These are phyloP conservation scores for Mycena albidolilacea DNA, from an alignment of 768 basidiomycete genomes.

Conservation along the genomic window DNA sequence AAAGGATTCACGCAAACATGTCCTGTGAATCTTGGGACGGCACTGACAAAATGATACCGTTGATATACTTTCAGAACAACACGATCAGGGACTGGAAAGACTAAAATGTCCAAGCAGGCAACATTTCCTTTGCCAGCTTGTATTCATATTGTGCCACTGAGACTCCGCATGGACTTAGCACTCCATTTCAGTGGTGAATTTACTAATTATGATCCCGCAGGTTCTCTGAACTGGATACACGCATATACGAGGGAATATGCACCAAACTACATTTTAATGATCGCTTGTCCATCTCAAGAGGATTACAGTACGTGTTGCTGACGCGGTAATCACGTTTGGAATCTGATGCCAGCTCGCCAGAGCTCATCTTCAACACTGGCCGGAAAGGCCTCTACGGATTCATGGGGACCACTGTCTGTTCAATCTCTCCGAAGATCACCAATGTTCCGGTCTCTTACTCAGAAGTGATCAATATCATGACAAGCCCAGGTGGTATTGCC, in stretches of 20 bases:
- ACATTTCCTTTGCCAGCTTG: background rate
- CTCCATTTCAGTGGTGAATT: too few relatives aligned
- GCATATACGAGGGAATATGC: background rate
- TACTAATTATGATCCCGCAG: background rate
- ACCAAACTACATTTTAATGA: conserved; percentile 6
- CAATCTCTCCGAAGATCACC: background rate
- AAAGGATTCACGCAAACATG: conserved; percentile 14
- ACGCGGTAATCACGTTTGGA: too few relatives aligned
- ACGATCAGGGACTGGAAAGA: conserved; percentile 2
- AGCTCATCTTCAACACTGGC: background rate
- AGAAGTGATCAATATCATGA: background rate
- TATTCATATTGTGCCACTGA: background rate
- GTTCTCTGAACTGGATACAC: background rate
- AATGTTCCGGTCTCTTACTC: conserved; percentile 1
- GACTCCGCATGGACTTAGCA: background rate
- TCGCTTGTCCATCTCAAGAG: background rate
- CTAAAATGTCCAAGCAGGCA: background rate
- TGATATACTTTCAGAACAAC: background rate
- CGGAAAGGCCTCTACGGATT: background rate
- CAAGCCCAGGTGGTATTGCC: background rate
- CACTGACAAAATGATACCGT: background rate
- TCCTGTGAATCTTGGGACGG: background rate
- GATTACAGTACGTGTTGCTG: conserved; percentile 5
- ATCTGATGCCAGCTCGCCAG: too few relatives aligned
- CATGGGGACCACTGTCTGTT: conserved; percentile 11